phyloP scores from a whole-genome alignment of 768 basidiomycete species.

The Pleurotus giganteus region DNA sequence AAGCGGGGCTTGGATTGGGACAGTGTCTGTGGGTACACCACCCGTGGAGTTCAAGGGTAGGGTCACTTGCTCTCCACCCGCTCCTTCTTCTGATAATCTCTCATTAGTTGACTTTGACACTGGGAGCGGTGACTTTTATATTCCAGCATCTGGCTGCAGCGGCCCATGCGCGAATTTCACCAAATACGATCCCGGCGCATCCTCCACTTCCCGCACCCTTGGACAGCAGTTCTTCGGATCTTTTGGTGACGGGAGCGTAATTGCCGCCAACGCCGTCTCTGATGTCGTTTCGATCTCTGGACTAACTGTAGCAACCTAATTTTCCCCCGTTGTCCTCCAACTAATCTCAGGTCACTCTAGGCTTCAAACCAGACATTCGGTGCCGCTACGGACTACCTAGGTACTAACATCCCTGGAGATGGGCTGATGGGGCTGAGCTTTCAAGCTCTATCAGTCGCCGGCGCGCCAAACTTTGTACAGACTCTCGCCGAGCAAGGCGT shows the following conservation, averaged over 20 bases:
- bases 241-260: neutral
- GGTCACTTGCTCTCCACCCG: neutral
- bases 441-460: neutral
- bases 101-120: conserved; percentile 32
- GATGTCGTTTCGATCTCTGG: neutral
- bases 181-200: neutral
- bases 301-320: neutral
- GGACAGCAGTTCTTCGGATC: neutral
- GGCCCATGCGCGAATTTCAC: conserved; percentile 24
- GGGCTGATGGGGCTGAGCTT: conserved; percentile 6
- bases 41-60: neutral
- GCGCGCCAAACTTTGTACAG: neutral
- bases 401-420: neutral
- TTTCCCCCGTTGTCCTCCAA: neutral
- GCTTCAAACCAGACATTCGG: conserved; percentile 24
- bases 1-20: neutral
- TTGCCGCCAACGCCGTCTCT: neutral
- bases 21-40: neutral
- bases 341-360: neutral
- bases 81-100: neutral
- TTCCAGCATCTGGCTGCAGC: conserved; percentile 22
- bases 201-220: neutral
- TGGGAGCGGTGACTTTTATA: conserved; percentile 27
- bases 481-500: neutral
- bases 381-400: neutral